Base-by-base conservation (phyloP, 176 grass and related monocot genomes). In the Oryza longistaminata region DNA sequence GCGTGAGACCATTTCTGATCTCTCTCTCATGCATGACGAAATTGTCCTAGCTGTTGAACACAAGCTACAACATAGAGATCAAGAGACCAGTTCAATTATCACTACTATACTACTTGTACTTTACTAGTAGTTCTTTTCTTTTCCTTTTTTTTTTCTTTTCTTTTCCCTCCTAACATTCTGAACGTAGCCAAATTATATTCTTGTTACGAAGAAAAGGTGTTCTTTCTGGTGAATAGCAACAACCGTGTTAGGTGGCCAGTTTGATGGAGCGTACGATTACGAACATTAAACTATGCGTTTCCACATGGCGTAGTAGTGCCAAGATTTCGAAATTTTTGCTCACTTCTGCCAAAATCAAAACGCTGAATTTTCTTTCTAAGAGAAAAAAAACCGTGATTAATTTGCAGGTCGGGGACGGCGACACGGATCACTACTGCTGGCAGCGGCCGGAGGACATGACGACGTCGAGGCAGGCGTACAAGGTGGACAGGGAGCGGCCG, bases 371-470 rank as follows among this genome's bases (percentile, higher is more conserved):
- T 40, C 8, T 37, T 66, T 25, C 4, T 35, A 35, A 35, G 27
- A n/a, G n/a, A 22, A 48, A 58, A 21, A n/a, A 22, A 48, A 58
- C 21, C 17, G 50, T 60, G 11, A 21, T 31, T 31, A 31, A 31
- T 88, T 22, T 85, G 70, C 87, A 97, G 94, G 94, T 94, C 49
- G 94, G 94, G 43, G 92, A 97, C 84, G 94, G 94, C 44, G 92
- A 97, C 78, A 94, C 94, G 60, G 94, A 97, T 85, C 94, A 97
- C 81, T 97, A 94, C 87, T 97, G 94, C 83, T 97, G 94, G 94
- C 94, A 97, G 79, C 92, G 94, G 50, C 94, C 94, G 22, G 94
- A 97, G 80, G 94, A 97, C 81, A 97, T 97, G 94, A 97, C 94
- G 29, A 97, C 94, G 86, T 94, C 94, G 82, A 75, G 91, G 45